Percentiles rank a stretch among this genome's conserved stretches.
These are phyloP conservation scores for Beauveria sp. DNA, from an alignment of 2,329 filamentous ascomycete species.

Conservation along the genomic window DNA sequence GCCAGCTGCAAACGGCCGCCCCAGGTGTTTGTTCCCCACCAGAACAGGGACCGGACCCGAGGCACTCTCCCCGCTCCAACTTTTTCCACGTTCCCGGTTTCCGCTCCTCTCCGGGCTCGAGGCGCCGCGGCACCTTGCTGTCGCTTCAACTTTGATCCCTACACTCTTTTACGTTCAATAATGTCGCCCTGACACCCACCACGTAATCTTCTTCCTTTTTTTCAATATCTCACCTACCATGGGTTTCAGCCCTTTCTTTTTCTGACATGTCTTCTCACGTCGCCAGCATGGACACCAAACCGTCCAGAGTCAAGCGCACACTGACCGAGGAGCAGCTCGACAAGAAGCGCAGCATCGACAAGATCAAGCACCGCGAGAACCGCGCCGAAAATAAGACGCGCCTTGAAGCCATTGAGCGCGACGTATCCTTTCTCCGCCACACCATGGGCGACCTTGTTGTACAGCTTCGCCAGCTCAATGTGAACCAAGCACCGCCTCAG, in stretches of 20 bases:
- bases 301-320: conserved; percentile 12
- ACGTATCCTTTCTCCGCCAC: conserved; percentile 17
- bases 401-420: conserved; percentile 20
- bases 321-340: conserved; percentile 18
- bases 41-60: too few relatives aligned
- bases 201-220: too few relatives aligned
- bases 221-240: too few relatives aligned
- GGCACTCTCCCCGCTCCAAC: too few relatives aligned
- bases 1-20: neutral
- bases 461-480: conserved; percentile 12
- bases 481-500: neutral
- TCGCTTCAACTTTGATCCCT: too few relatives aligned
- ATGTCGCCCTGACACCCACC: too few relatives aligned
- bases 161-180: too few relatives aligned
- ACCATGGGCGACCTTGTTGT: conserved; percentile 16
- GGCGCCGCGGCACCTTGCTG: too few relatives aligned
- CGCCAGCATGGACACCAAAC: neutral
- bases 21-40: neutral
- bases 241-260: neutral
- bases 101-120: too few relatives aligned
- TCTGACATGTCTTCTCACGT: neutral
- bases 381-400: conserved; percentile 19
- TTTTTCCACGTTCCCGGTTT: too few relatives aligned
- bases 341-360: conserved; percentile 20
- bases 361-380: conserved; percentile 20